Evolutionary conservation across 1,139 yeast species (phyloP), one percentile per base, ranked within the genome.

Genomic region (Pichia sp.): DNA sequence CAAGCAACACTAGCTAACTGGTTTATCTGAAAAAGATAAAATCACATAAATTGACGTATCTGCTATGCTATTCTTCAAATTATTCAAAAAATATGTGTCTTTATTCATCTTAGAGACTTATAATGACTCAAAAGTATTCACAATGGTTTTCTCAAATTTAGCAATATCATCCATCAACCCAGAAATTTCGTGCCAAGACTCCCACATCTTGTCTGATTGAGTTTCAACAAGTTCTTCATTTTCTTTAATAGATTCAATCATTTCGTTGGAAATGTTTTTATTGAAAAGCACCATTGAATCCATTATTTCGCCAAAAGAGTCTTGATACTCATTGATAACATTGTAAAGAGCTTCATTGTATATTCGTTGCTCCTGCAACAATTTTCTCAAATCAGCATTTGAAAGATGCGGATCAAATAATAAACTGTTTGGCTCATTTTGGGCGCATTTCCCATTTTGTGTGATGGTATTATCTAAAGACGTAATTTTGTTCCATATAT

Each of bases 401-500:
- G 49, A 16, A 4, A 39, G 23, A 6, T 40, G 6, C 9, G 41
- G 23, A 29, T 41, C 46, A 29, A 32, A 46, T 16, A 39, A 3
- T 9, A 44, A 23, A 37, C 45, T 42, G 27, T 43, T 36, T 2
- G 44, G 39, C 4, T 27, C 26, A 11, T 36, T 37, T 3, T 28
- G 11, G 4, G 28, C 5, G 7, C 10, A 11, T 7, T 11, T 10
- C n/a, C 36, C 36, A 7, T 34, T 11, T 23, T 11, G 26, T 6
- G 26, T 34, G 11, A 23, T n/a, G 10, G 37, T 28, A 9, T 29
- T 35, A 39, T 48, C 47, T 2, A 59, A 35, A 2, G 40, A 36
- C 10, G 50, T 52, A 0, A 57, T 38, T 23, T 53, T 52, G 2
- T 45, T 32, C 62, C 62, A 60, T 3, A 61, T 53, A 3, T 52